Evolutionary conservation across 2,329 filamentous ascomycete genomes (phyloP), one percentile per base, ranked within the genome.

Genomic region (Aspergillus candidus): DNA sequence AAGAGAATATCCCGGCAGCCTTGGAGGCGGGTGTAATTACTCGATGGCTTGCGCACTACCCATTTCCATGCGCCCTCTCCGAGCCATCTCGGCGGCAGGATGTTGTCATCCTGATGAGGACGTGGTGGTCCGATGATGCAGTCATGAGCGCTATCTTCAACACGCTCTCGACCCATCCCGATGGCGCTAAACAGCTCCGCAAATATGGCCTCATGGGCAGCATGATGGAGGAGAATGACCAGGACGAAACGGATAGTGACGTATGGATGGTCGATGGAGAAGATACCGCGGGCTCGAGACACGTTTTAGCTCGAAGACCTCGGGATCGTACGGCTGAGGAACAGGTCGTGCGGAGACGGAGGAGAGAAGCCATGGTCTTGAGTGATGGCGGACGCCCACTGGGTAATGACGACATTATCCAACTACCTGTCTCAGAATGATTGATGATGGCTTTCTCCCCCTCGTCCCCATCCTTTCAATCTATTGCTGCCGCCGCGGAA

Each of bases 331-430:
- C 54, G 37, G 49, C 56, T 4, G 64, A 66, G 49, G 86, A 91
- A 62, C 82, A 86, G 57, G 78, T 84, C 41, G 72, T 90, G 48
- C 74, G 88, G 47, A 77, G 89, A 52, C 77, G 87, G 39, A 78
- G 91, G 59, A 77, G 89, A 53, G 88, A 95, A 69, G 89, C 88
- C 4, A 90, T 96, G 79, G 89, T 96, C 14, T 72, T 95, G 44
- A 91, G 89, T 57, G 88, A 94, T 58, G 86, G 87, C n/a, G 87
- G 80, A 15, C 76, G 83, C 29, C 84, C 86, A 1, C 65, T 94
- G 35, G 81, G 78, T 4, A 78, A 81, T 50, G 80, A 80, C 35
- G 86, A 94, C 60, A 94, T 95, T 31, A 87, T 90, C 41, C 83
- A 93, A 63, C 71, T 79, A 49, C 59, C 76, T 7, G 39, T 62